A percentile compares a stretch with the other conserved stretches of the same genome.
These are phyloP conservation scores for Cutaneotrichosporon mucoides DNA, from an alignment of 1,284 basidiomycete species.

Conservation along the genomic window DNA sequence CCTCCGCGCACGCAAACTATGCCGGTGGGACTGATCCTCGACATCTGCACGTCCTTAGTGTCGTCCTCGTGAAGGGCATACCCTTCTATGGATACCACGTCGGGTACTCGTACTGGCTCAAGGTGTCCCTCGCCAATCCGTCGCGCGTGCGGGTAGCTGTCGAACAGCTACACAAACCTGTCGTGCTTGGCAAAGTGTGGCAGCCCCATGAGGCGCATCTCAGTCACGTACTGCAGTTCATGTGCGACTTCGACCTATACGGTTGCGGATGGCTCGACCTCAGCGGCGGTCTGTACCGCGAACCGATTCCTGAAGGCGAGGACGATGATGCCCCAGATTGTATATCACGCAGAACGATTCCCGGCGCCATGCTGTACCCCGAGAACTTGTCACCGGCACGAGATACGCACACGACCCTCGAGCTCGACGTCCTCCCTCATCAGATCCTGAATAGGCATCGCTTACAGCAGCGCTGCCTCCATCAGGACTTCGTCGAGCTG, in stretches of 20 bases:
- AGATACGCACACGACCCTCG: constrained; percentile 69
- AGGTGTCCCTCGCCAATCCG: constrained; percentile 75
- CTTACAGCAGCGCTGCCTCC: constrained; percentile 65
- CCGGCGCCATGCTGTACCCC: constrained; percentile 36
- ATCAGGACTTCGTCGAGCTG: constrained; percentile 66
- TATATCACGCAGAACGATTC: constrained; percentile 33
- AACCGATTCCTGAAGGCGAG: constrained; percentile 50
- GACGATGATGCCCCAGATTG: constrained; percentile 2
- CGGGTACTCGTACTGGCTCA: constrained; percentile 81
- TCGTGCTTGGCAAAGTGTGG: constrained; percentile 72
- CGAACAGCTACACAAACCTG: constrained; percentile 72
- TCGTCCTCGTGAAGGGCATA: constrained; percentile 86
- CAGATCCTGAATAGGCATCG: constrained; percentile 79
- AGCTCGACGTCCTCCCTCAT: constrained; percentile 75
- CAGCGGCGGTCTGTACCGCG: constrained; percentile 53
- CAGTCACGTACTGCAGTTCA: constrained; percentile 82
- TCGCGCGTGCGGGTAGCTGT: constrained; percentile 62
- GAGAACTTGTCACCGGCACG: constrained; percentile 55
- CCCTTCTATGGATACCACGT: constrained; percentile 95
- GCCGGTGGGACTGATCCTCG: constrained; percentile 43
- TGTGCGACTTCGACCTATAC: constrained; percentile 92
- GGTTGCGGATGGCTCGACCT: constrained; percentile 86
- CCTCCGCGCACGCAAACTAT: constrained; percentile 22
- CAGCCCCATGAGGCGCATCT: constrained; percentile 86
- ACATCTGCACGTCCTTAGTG: constrained; percentile 55